phyloP scores from a whole-genome alignment of 1,284 basidiomycete species.

The Mycena citricolor region DNA sequence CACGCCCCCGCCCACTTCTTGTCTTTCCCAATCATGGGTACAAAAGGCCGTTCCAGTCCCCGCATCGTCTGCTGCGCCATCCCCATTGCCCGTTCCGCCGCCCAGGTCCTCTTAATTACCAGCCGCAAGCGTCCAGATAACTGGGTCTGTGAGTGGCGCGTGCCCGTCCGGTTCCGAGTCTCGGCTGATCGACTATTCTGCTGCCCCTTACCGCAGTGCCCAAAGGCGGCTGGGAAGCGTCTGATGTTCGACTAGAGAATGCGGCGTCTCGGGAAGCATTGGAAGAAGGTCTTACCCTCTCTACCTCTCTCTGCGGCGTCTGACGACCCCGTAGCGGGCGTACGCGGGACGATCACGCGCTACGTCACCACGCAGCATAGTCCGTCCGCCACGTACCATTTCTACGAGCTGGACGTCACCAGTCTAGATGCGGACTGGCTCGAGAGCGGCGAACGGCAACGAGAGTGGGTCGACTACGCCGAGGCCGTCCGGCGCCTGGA shows the following conservation, averaged over 20 bases:
- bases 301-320: constrained; percentile 30
- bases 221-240: constrained; percentile 82
- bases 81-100: constrained; percentile 66
- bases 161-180: constrained; percentile 20
- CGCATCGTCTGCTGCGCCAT: constrained; percentile 86
- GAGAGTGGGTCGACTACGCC: constrained; percentile 83
- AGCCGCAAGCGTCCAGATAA: constrained; percentile 74
- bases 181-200: constrained; percentile 18
- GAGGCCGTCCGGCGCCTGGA: constrained; percentile 70
- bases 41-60: constrained; percentile 72
- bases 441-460: constrained; percentile 68
- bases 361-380: constrained; percentile 77
- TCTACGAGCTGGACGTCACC: constrained; percentile 80
- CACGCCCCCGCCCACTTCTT: constrained; percentile 18
- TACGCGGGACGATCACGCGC: constrained; percentile 75
- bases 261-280: constrained; percentile 85
- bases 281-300: constrained; percentile 85
- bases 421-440: constrained; percentile 74
- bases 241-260: constrained; percentile 75
- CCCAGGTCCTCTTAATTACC: constrained; percentile 77
- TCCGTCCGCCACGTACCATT: constrained; percentile 77
- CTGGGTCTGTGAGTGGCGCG: constrained; percentile 77
- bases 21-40: constrained; percentile 53
- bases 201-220: constrained; percentile 57
- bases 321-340: constrained; percentile 58